phyloP scores from a whole-genome alignment of 345 rosid species.

The Eucalyptus curtisii region DNA sequence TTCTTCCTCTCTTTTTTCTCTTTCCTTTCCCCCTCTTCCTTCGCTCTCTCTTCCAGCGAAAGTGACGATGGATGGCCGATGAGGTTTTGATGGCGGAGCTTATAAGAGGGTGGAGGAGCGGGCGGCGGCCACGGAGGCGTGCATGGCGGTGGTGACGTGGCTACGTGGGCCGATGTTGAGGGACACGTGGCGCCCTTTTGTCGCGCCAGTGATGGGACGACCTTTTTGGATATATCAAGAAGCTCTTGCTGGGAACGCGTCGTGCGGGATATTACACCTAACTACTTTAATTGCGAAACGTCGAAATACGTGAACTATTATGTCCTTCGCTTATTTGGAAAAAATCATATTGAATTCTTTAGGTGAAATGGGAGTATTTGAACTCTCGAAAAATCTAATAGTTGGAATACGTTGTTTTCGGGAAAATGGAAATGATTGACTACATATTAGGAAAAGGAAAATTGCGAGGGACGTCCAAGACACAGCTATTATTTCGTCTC shows the following conservation, averaged over 20 bases:
- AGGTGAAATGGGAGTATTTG: background rate
- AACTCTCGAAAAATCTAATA: background rate
- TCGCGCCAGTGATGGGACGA: background rate
- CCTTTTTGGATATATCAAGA: background rate
- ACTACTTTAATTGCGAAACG: background rate
- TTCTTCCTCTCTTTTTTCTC: background rate
- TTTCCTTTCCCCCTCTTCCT: background rate
- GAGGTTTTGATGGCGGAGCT: background rate
- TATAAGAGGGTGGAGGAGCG: background rate
- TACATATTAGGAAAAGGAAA: background rate
- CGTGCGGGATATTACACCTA: background rate
- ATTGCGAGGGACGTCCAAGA: background rate
- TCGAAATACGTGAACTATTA: background rate
- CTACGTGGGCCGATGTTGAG: background rate
- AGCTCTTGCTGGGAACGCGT: background rate
- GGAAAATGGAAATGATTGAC: background rate
- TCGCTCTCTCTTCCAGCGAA: background rate
- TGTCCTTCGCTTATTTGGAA: background rate
- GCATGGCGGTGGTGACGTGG: background rate
- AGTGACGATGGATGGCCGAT: background rate
- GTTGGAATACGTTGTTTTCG: background rate
- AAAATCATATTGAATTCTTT: background rate
- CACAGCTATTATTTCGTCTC: background rate
- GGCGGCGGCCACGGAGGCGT: background rate
- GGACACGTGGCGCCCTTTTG: background rate